A percentile compares a stretch with the other conserved stretches of the same genome.
Conservation (phyloP, 306 rosid species). For the Dalbergia oliveri region DNA sequence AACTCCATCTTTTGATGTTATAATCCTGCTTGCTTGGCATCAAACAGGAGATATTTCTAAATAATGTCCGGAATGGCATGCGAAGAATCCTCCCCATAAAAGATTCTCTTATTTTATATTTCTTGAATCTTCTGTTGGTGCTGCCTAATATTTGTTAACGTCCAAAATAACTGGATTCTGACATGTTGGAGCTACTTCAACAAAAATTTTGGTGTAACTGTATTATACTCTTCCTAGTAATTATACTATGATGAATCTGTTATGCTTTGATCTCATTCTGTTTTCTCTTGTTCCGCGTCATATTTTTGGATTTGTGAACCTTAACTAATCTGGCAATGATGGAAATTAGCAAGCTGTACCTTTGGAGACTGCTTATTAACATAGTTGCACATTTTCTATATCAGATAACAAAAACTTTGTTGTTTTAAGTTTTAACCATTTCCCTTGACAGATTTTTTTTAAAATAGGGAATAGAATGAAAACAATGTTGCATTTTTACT, state of each 20-base stretch:
- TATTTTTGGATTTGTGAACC: conserved; percentile 1
- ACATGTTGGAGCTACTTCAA: too few relatives aligned
- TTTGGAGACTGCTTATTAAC: background rate
- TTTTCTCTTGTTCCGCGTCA: background rate
- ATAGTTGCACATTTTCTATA: conserved; percentile 2
- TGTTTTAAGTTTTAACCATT: background rate
- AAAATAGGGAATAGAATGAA: background rate
- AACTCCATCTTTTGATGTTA: background rate
- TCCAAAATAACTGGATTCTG: background rate
- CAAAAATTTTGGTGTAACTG: too few relatives aligned
- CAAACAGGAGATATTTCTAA: conserved; percentile 10
- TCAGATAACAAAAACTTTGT: background rate
- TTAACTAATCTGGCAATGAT: conserved; percentile 1
- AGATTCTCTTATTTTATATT: conserved; percentile 13
- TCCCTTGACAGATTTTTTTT: background rate
- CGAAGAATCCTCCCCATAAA: conserved; percentile 15
- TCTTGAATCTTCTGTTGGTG: background rate
- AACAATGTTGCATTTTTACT: background rate
- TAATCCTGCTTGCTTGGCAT: background rate
- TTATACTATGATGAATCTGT: conserved; percentile 8
- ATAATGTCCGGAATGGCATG: background rate
- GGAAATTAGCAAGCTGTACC: background rate
- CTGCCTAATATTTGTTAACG: conserved; percentile 20
- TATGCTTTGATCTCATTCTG: conserved; percentile 8
- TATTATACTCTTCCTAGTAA: background rate